Conservation (phyloP, 352 stramenopile species). For the Pythium coloratum region DNA sequence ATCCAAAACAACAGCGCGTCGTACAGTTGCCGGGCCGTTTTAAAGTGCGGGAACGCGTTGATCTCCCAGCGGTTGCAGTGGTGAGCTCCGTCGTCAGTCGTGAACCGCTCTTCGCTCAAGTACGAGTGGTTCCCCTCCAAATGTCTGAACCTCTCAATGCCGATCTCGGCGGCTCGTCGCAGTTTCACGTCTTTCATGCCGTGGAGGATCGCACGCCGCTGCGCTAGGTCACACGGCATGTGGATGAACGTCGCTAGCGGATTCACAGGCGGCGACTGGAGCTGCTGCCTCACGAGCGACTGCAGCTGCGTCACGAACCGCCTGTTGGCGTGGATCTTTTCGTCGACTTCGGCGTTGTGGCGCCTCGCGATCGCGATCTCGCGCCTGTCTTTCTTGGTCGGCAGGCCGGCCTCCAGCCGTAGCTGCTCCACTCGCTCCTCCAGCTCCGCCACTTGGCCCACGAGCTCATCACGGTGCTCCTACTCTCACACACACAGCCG, state of each 20-base stretch:
- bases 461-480: slow-evolving; percentile 5
- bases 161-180: not conserved
- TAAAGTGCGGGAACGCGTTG: slow-evolving; percentile 34
- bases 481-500: no score
- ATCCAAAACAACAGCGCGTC: slow-evolving; percentile 42
- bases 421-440: slow-evolving; percentile 18
- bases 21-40: slow-evolving; percentile 44
- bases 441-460: slow-evolving; percentile 10
- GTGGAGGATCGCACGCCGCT: not conserved
- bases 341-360: not conserved
- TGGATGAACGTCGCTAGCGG: slow-evolving; percentile 1
- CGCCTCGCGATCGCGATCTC: not conserved
- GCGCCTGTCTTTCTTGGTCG: not conserved
- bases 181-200: slow-evolving; percentile 1
- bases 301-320: not conserved
- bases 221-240: not conserved
- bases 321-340: slow-evolving; percentile 3
- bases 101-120: slow-evolving; percentile 1
- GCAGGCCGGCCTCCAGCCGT: slow-evolving; percentile 1
- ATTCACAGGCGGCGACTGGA: not conserved
- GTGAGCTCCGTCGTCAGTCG: not conserved
- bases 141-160: not conserved
- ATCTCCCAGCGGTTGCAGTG: slow-evolving; percentile 32
- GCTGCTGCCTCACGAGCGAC: not conserved
- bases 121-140: not conserved